Percentiles rank a stretch among this genome's conserved stretches.
phyloP scores from a whole-genome alignment of 2,329 filamentous ascomycete species.

The Metarhizium album region DNA sequence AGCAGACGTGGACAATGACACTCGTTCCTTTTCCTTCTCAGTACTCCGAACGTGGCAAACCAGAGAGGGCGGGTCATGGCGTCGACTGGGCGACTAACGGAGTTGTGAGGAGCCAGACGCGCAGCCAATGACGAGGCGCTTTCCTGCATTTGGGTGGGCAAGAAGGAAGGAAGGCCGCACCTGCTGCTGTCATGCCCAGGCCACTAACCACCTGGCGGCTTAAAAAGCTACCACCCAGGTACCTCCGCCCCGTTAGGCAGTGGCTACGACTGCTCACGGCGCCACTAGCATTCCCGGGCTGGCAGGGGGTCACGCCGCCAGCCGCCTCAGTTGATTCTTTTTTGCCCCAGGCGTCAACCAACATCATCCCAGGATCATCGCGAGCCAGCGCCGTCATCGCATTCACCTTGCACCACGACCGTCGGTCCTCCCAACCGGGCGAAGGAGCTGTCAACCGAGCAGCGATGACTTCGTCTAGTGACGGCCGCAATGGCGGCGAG shows the following conservation, averaged over 20 bases:
- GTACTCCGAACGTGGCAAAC: too few species aligned
- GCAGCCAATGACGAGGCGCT: constrained; percentile 13
- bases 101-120: constrained; percentile 6
- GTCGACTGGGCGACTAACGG: not conserved
- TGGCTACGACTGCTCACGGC: constrained; percentile 2
- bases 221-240: too few species aligned
- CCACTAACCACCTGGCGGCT: too few species aligned
- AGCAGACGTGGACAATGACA: too few species aligned
- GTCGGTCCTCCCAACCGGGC: constrained; percentile 21
- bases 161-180: too few species aligned
- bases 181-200: too few species aligned
- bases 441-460: constrained; percentile 44
- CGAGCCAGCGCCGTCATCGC: constrained; percentile 3
- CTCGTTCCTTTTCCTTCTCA: too few species aligned
- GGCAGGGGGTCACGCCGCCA: not conserved
- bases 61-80: too few species aligned
- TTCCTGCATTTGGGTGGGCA: constrained; percentile 7
- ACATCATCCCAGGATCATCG: constrained; percentile 1
- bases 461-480: constrained; percentile 53
- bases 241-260: too few species aligned
- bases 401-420: not conserved
- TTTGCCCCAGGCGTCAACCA: constrained; percentile 12
- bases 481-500: constrained; percentile 23
- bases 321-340: constrained; percentile 7
- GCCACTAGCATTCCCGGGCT: not conserved